phyloP scores from a whole-genome alignment of 176 grass and related monocot species.

The Rhynchospora tenuis region DNA sequence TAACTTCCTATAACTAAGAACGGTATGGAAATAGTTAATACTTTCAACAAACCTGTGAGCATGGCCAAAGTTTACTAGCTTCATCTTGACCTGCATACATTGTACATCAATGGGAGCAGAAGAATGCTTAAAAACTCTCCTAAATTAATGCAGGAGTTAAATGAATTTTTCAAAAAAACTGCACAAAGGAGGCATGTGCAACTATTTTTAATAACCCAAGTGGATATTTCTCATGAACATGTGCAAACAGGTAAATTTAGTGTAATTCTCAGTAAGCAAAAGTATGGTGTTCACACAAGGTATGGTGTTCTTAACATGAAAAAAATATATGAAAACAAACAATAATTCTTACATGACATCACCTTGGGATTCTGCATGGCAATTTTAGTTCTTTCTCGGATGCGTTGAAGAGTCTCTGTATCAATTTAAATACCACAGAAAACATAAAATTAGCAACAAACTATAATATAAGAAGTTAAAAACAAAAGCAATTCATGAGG shows the following conservation, averaged over 20 bases:
- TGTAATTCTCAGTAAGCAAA: not conserved
- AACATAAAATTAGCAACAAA: slow-evolving; percentile 3
- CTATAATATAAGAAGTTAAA: not conserved
- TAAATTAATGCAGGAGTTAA: not conserved
- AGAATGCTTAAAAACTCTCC: not conserved
- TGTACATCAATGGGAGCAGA: slow-evolving; percentile 14
- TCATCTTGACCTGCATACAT: slow-evolving; percentile 80
- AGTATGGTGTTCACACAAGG: not conserved
- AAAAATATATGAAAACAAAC: not conserved
- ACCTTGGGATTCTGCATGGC: slow-evolving; percentile 99
- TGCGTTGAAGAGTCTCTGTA: slow-evolving; percentile 84
- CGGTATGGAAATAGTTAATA: not conserved
- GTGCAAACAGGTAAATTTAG: not conserved
- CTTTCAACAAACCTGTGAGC: slow-evolving; percentile 52
- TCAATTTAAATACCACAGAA: slow-evolving; percentile 18
- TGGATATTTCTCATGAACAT: not conserved
- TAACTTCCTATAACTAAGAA: not conserved
- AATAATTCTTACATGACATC: slow-evolving; percentile 92
- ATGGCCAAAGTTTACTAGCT: slow-evolving; percentile 71
- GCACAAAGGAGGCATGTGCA: not conserved
- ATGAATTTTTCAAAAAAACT: not conserved
- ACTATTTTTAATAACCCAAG: not conserved
- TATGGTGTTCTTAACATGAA: not conserved
- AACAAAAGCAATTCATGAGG: not conserved
- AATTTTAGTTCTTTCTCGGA: slow-evolving; percentile 78